These are phyloP conservation scores for Lagerstroemia speciosa DNA, from an alignment of 345 rosid species.

Conservation along the genomic window DNA sequence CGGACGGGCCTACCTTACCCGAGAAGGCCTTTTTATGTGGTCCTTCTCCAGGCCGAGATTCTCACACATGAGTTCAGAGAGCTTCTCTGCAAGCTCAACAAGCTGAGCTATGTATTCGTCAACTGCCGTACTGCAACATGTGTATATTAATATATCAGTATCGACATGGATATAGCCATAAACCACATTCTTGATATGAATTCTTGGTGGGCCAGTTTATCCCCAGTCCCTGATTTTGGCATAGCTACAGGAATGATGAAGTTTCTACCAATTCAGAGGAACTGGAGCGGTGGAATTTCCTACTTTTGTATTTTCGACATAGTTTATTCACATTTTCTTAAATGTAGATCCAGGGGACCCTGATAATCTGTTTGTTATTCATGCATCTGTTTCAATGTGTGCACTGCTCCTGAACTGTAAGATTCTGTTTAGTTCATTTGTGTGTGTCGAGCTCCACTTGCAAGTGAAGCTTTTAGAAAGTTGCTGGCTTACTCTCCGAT, in stretches of 20 bases:
- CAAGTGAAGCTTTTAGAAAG: neutral
- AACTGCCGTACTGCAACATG: constrained; percentile 51
- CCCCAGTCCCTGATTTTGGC: neutral
- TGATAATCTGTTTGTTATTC: neutral
- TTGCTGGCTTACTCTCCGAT: neutral
- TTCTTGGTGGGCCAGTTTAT: neutral
- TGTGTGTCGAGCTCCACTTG: neutral
- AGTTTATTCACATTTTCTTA: neutral
- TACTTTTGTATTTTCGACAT: neutral
- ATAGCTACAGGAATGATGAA: neutral
- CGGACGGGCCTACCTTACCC: constrained; percentile 59
- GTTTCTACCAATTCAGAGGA: neutral
- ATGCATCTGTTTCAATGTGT: neutral
- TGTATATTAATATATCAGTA: constrained; percentile 2
- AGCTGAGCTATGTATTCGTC: constrained; percentile 62
- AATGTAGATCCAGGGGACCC: neutral
- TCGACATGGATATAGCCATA: neutral
- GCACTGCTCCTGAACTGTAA: neutral
- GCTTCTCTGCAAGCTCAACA: constrained; percentile 51
- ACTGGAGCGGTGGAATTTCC: neutral
- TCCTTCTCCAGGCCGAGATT: constrained; percentile 59
- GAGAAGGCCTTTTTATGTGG: constrained; percentile 47
- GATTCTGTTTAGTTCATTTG: neutral
- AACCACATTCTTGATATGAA: neutral
- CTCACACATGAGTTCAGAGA: constrained; percentile 64